Base-by-base conservation (phyloP, 495 filamentous ascomycete genomes). In the Podospora australis region DNA sequence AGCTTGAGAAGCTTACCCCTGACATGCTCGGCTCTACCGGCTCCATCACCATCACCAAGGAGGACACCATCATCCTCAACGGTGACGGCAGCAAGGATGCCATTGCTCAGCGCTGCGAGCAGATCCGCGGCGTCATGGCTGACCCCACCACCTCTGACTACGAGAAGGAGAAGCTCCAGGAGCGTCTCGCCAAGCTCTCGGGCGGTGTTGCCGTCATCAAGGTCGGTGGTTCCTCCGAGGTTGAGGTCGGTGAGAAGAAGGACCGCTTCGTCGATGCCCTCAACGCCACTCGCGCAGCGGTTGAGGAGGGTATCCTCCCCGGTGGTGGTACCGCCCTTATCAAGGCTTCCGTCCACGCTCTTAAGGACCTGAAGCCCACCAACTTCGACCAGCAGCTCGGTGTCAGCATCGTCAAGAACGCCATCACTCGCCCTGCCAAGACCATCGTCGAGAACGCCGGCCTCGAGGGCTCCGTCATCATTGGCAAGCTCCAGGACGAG, bases 351-450 rank as follows among this genome's bases (percentile, higher is more conserved):
- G 83, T 80, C 71, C 91, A 97, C 67, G 86, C 87, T 35, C 79
- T 98, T 35, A 78, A 75, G 54, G 69, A 81, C 53, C 68, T 97
- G 65, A 95, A 95, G 80, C 63, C 85, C 41, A 73, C 77, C 74
- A 98, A 98, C 83, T 97, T 97, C 64, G 92, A 98, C 74, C 92
- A 98, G 78, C 89, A 96, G 76, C 88, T 97, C 57, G 92, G 92
- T 81, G 87, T 98, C 48, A 86, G 75, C 72, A 97, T 98, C 66
- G 80, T 98, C 75, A 95, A 92, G 81, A 90, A 82, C 62, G 92
- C 92, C 57, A 97, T 98, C 70, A 96, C 90, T 64, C 83, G 83
- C 55, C 92, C 92, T 26, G 92, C 94, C 46, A 79, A 87, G 56
- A 95, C 82, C 46, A 98, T 98, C 57, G 86, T 97, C 24, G 94